Base-by-base conservation (phyloP, 2,329 filamentous ascomycete species). In the Calycina herbarum region DNA sequence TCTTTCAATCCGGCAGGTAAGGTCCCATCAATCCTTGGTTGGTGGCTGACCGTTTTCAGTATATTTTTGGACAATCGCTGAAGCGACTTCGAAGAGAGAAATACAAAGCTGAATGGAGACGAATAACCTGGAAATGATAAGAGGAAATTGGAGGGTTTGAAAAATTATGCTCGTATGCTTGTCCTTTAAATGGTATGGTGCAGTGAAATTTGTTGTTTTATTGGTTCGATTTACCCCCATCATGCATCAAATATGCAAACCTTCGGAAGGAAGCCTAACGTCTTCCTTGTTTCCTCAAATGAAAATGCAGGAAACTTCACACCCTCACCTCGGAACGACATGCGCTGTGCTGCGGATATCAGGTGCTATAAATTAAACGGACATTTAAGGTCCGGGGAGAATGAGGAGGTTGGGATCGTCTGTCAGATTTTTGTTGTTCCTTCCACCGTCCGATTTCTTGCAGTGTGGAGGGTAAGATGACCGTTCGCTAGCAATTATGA, bases 241-340 rank as follows among this genome's bases (percentile, higher is more conserved):
- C 17, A 45, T 45, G 42, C 42, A 45, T 3, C 42, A 45, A 45
- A 45, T 45, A 45, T 45, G 42, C 42, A 45, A 20, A 45, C 17
- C 42, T 45, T 45, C 42, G 42, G 42, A 45, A 45, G 42, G 42
- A 45, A 45, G 42, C 42, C 42, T 45, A 45, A 45, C 42, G 17
- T 45, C 42, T 45, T 45, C 42, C 42, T 45, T 45, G 42, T 45
- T 45, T 45, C 42, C 42, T 45, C 42, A 13, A 45, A 45, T 45
- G n/a, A 45, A 8, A n/a, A 45, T n/a, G 3, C 42, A 45, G 17
- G 42, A 20, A 45, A 45, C 15, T 20, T 15, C 15, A 45, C 42
- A 45, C 42, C 42, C 42, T 20, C 17, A 11, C 4, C 17, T 17
- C 42, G 42, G 42, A 45, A 45, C 17, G 17, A 20, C n/a, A 45